Evolutionary conservation across 345 rosid genomes (phyloP), one percentile per base, ranked within the genome.

Genomic region (Lepidium sativum): DNA sequence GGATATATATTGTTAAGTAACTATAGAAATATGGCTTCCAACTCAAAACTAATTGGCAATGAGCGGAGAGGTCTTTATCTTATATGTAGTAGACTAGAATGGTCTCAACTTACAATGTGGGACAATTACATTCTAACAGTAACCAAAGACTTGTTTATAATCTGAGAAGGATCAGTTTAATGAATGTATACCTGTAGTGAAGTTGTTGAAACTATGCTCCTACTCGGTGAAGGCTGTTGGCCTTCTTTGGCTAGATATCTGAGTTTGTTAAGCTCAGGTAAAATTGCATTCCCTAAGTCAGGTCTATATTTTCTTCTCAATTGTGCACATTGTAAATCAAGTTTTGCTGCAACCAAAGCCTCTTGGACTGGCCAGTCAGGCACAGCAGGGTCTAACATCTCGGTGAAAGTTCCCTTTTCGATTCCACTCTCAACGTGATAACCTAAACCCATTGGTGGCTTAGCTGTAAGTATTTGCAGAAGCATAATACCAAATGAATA

Each of bases 231-330:
- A 37, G 56, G 16, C 16, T 71, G 75, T 66, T 77, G 52, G 63
- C 66, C 71, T 31, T 71, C 84, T 44, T 82, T 95, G 1, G 85
- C 97, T 34, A 87, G 82, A 17, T 9, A 71, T 65, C 86, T 84
- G 73, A 87, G 64, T 67, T 80, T 80, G 53, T 89, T 72, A 34
- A 90, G 96, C 76, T 79, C 91, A 17, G 95, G 97, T 61, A 94
- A 67, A 31, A 94, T 45, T 4, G 45, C 81, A 7, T 29, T 68
- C 38, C 84, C 83, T 1, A 94, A 88, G 72, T 94, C 90, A 10
- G 99, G 99, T 68, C 99, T 83, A 74, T 94, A 96, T 76, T 79
- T 94, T 29, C 81, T 72, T 72, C 99, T 80, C 72, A 86, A 54
- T 45, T 94, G 92, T 5, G 96, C 82, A 57, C 97, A 94, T 42